Conservation (phyloP, 2,329 filamentous ascomycete species). For the Coniella lustricola region DNA sequence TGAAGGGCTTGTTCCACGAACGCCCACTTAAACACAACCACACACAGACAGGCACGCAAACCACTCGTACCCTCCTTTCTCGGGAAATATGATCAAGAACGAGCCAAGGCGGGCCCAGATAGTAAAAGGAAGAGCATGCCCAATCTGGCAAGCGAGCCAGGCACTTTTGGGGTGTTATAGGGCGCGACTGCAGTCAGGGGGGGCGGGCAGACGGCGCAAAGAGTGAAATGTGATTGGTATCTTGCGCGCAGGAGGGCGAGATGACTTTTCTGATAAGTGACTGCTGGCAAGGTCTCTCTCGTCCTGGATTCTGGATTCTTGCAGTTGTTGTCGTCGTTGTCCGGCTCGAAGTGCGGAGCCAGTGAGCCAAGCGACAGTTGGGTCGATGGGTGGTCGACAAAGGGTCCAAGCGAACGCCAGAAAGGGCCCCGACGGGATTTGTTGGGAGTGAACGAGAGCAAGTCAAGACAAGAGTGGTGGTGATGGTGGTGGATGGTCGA, state of each 20-base stretch:
- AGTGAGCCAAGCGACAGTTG: background rate
- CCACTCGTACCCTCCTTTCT: background rate
- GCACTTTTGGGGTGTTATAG: no score
- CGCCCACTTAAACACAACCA: no score
- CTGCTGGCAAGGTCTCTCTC: no score
- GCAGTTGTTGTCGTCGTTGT: background rate
- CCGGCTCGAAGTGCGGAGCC: background rate
- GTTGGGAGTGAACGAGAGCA: no score
- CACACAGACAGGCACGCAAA: no score
- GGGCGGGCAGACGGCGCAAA: background rate
- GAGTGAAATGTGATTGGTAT: background rate
- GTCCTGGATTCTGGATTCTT: no score
- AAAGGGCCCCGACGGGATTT: no score
- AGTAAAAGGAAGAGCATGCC: background rate
- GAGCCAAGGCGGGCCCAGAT: background rate
- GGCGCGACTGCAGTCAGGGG: background rate
- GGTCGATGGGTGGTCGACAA: no score
- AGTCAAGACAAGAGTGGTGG: no score
- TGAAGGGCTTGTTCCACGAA: no score
- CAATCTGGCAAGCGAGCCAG: background rate
- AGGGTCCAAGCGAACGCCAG: no score
- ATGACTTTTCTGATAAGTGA: background rate
- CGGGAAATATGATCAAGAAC: background rate
- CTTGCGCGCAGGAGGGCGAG: background rate
- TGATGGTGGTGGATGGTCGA: no score